Evolutionary conservation across 345 rosid genomes (phyloP).

Genomic region (Populus ilicifolia): DNA sequence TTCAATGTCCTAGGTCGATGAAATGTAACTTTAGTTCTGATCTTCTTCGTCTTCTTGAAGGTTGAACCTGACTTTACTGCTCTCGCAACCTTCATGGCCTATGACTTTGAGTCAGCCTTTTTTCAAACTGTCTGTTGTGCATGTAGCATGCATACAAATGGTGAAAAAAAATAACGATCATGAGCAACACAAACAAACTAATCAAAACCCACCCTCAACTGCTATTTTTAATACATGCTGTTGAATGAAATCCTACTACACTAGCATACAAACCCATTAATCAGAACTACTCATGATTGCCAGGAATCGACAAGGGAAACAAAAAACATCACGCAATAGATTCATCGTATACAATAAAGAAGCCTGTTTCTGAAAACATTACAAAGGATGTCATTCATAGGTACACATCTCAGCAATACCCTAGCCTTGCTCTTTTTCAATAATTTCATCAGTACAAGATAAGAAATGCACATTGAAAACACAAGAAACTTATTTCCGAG

Average conservation of each 20-base stretch:
- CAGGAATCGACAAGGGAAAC: background rate
- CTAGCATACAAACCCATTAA: background rate
- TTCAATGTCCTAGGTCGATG: conserved; percentile 88
- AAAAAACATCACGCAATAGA: background rate
- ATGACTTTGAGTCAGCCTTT: conserved; percentile 76
- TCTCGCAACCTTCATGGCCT: conserved; percentile 82
- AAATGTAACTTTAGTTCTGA: conserved; percentile 81
- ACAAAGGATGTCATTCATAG: background rate
- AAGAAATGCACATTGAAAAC: background rate
- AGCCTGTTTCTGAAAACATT: background rate
- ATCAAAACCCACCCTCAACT: background rate
- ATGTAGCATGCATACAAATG: background rate
- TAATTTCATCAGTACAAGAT: background rate
- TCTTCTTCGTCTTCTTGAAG: conserved; percentile 74
- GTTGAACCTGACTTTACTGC: conserved; percentile 78
- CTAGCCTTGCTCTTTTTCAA: background rate
- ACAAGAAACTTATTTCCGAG: background rate
- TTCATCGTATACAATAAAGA: background rate
- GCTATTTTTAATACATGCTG: background rate
- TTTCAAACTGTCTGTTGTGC: conserved; percentile 44
- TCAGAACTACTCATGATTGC: background rate
- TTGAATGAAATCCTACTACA: background rate
- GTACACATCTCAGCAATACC: background rate
- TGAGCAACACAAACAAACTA: background rate
- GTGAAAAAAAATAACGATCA: background rate